Percentiles rank a stretch among this genome's conserved stretches.
Evolutionary conservation across 257 asterid species (phyloP).

Genomic region (Solanum commersonii): DNA sequence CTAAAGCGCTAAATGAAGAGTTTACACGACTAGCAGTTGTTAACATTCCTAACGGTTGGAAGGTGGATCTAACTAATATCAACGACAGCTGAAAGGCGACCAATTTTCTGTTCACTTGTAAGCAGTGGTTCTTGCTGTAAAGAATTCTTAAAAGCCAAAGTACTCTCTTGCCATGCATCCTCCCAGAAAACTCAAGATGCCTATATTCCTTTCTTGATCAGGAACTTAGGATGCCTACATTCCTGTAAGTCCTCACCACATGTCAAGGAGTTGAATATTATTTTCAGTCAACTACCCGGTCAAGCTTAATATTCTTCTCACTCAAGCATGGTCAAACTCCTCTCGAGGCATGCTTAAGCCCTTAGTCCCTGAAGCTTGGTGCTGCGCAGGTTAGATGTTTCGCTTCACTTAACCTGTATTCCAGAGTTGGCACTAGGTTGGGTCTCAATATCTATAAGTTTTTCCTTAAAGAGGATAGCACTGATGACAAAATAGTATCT

Average conservation of each 20-base stretch:
- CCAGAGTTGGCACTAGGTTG: neutral
- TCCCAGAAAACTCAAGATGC: neutral
- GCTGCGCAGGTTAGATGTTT: neutral
- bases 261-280: neutral
- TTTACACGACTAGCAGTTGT: neutral
- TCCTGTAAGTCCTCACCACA: neutral
- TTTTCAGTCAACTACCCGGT: neutral
- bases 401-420: neutral
- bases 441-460: neutral
- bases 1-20: neutral
- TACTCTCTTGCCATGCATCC: neutral
- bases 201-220: neutral
- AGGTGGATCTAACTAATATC: neutral
- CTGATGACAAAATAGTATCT: neutral
- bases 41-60: neutral
- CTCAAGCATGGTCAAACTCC: neutral
- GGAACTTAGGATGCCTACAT: neutral
- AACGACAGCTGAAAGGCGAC: neutral
- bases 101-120: neutral
- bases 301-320: neutral
- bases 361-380: neutral
- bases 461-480: neutral
- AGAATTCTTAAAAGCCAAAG: neutral
- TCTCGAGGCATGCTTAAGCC: neutral
- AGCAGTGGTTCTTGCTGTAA: neutral